Percentiles rank a stretch among this genome's conserved stretches.
These are phyloP conservation scores for Fagopyrum homotropicum DNA, from an alignment of 148 eudicot genomes.

Conservation along the genomic window DNA sequence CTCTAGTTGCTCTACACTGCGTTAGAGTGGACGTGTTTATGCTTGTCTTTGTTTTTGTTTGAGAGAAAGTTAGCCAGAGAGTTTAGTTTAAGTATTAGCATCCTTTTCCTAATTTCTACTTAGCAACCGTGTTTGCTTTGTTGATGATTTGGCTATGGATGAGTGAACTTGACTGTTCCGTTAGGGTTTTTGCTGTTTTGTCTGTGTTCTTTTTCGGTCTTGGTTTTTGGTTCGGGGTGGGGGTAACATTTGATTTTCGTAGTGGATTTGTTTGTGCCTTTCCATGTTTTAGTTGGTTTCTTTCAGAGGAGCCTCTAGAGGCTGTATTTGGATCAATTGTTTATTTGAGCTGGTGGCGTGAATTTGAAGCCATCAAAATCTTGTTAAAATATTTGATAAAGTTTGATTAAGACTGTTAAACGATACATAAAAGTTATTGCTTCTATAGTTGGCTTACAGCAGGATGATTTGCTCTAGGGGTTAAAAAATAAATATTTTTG, in stretches of 20 bases:
- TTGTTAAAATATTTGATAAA: not conserved
- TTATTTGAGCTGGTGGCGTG: too few relatives aligned
- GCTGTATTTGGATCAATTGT: not conserved
- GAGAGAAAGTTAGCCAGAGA: not conserved
- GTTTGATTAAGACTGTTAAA: not conserved
- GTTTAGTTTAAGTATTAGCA: not conserved
- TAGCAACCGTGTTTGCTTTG: not conserved
- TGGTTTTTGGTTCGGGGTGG: not conserved
- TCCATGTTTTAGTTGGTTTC: not conserved
- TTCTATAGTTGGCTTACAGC: not conserved
- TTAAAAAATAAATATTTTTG: not conserved
- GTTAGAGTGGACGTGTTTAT: not conserved
- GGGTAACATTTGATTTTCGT: not conserved
- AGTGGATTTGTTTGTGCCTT: not conserved
- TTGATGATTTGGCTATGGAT: not conserved
- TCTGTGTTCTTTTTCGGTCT: not conserved
- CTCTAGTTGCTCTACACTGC: not conserved
- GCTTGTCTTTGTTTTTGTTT: not conserved
- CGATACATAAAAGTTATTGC: not conserved
- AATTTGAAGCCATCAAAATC: not conserved
- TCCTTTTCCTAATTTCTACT: conserved; percentile 6
- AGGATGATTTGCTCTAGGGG: not conserved
- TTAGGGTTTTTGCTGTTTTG: conserved; percentile 6
- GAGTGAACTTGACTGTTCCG: conserved; percentile 5
- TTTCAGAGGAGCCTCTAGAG: not conserved